Conservation (phyloP, 192 early-diverging fungal genomes). For the Entomortierella beljakovae region DNA sequence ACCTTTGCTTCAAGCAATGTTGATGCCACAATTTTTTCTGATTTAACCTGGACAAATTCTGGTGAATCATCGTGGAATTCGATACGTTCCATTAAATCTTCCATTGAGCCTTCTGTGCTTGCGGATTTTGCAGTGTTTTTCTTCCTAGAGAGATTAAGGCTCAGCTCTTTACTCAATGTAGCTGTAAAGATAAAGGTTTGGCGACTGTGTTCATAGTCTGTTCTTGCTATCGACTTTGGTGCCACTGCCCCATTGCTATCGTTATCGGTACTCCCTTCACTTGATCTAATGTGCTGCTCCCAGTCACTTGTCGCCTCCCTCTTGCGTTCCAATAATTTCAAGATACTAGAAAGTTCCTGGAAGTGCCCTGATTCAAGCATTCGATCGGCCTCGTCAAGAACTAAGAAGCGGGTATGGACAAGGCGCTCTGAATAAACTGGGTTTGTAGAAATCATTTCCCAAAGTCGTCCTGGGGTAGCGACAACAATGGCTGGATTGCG, state of each 20-base stretch:
- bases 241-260: neutral
- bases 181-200: conserved; percentile 97
- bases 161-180: conserved; percentile 73
- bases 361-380: conserved; percentile 88
- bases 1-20: conserved; percentile 85
- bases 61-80: conserved; percentile 84
- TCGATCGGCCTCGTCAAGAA: conserved; percentile 87
- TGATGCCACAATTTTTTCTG: conserved; percentile 73
- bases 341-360: conserved; percentile 73
- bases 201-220: conserved; percentile 49
- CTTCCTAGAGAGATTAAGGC: conserved; percentile 61
- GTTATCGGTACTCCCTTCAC: conserved; percentile 10
- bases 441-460: conserved; percentile 66
- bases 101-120: conserved; percentile 55
- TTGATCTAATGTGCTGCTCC: conserved; percentile 35
- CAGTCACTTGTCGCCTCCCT: conserved; percentile 55
- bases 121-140: conserved; percentile 48
- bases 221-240: conserved; percentile 23
- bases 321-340: conserved; percentile 63
- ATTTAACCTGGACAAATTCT: conserved; percentile 78
- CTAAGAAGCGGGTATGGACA: conserved; percentile 73
- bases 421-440: conserved; percentile 66
- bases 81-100: conserved; percentile 78
- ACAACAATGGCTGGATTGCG: conserved; percentile 78
- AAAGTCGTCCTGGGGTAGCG: conserved; percentile 86